Evolutionary conservation across 2,329 filamentous ascomycete genomes (phyloP).

Genomic region (Ceratocystis alfenasii): DNA sequence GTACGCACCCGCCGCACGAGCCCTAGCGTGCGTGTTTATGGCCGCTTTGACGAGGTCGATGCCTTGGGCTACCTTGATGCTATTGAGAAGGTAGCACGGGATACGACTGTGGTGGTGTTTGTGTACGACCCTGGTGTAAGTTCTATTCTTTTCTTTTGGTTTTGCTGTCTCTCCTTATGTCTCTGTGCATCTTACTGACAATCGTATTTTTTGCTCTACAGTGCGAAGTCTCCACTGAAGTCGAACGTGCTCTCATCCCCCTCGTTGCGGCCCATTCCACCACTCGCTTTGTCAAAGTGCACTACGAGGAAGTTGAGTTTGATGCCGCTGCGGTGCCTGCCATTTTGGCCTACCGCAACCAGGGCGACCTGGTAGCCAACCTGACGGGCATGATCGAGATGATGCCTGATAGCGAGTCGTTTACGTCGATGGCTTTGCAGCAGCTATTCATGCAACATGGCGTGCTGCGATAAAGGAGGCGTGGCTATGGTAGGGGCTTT

Average conservation of each 20-base stretch:
- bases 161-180: background rate
- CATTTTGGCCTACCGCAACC: slow-evolving; percentile 73
- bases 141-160: slow-evolving; percentile 21
- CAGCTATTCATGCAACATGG: slow-evolving; percentile 41
- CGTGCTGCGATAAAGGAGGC: slow-evolving; percentile 31
- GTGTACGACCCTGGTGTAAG: slow-evolving; percentile 79
- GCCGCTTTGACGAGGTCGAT: slow-evolving; percentile 71
- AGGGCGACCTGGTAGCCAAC: slow-evolving; percentile 82
- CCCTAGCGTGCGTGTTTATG: slow-evolving; percentile 66
- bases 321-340: slow-evolving; percentile 79
- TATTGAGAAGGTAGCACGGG: slow-evolving; percentile 73
- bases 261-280: slow-evolving; percentile 60
- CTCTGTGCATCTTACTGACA: background rate
- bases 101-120: slow-evolving; percentile 82
- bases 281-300: slow-evolving; percentile 79
- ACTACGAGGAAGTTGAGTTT: slow-evolving; percentile 88
- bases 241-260: slow-evolving; percentile 65
- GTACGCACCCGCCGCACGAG: slow-evolving; percentile 57
- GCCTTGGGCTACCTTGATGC: slow-evolving; percentile 89
- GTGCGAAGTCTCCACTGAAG: slow-evolving; percentile 66
- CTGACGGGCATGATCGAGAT: slow-evolving; percentile 77
- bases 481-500: background rate
- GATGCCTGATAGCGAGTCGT: slow-evolving; percentile 58
- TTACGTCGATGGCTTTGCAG: slow-evolving; percentile 43
- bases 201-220: slow-evolving; percentile 31